Evolutionary conservation across 768 basidiomycete genomes (phyloP).

Genomic region (Rhodotorula paludigena): DNA sequence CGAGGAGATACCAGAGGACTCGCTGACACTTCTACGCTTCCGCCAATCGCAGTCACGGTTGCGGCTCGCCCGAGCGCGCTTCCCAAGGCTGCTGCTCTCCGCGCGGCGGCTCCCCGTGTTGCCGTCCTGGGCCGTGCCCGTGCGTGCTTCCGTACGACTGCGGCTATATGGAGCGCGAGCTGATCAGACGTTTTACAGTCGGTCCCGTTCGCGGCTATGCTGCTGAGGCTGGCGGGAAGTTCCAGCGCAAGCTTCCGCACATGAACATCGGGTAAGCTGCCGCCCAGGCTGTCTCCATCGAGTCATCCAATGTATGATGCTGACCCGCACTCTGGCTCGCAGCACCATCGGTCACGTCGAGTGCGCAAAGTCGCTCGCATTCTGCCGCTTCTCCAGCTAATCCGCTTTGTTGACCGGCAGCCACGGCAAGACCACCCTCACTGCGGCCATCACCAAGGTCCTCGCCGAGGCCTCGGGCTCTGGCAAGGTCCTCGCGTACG

Average conservation of each 20-base stretch:
- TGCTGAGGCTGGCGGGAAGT: conserved; percentile 42
- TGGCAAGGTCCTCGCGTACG: conserved; percentile 83
- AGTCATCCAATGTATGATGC: background rate
- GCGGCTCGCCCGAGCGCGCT: conserved; percentile 22
- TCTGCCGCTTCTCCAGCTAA: too few relatives aligned
- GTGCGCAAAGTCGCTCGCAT: background rate
- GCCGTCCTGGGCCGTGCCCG: conserved; percentile 19
- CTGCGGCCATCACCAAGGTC: conserved; percentile 91
- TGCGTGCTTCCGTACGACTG: background rate
- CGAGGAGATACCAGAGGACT: rapidly evolving
- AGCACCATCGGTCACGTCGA: conserved; percentile 43
- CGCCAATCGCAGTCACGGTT: conserved; percentile 15
- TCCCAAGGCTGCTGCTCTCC: conserved; percentile 16
- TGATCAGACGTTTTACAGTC: background rate
- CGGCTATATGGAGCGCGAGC: rapidly evolving
- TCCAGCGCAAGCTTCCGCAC: conserved; percentile 51
- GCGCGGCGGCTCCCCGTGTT: conserved; percentile 14
- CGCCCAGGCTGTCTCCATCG: background rate
- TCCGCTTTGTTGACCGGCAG: too few relatives aligned
- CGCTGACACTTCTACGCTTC: background rate
- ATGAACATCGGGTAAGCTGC: conserved; percentile 71
- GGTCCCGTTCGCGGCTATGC: conserved; percentile 38
- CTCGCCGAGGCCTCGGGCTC: conserved; percentile 63
- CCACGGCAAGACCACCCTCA: conserved; percentile 96
- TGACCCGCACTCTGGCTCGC: background rate